Evolutionary conservation across 805 yeast genomes (phyloP).

Genomic region (Metschnikowia picachoensis): DNA sequence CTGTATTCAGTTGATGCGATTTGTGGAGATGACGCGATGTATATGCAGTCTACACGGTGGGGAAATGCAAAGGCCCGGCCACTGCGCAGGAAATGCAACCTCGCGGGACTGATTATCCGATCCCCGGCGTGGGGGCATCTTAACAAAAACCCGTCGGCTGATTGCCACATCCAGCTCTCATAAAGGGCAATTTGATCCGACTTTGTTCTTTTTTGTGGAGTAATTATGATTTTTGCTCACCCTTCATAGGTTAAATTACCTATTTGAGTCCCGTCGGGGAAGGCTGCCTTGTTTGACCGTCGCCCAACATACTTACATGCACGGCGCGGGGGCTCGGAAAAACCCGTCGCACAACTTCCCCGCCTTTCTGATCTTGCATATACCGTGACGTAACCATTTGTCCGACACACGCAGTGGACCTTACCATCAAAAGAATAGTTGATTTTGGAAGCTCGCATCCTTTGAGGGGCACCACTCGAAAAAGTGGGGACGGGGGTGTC

Average conservation of each 20-base stretch:
- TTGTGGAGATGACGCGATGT: slow-evolving; percentile 1
- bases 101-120: neutral
- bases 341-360: neutral
- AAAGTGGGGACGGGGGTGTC: too few relatives aligned
- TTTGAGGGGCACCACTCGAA: too few relatives aligned
- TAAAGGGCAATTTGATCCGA: too few relatives aligned
- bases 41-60: neutral
- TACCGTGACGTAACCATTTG: too few relatives aligned
- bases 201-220: too few relatives aligned
- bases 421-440: too few relatives aligned
- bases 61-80: neutral
- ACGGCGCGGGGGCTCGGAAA: neutral
- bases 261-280: neutral
- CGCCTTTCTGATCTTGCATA: neutral
- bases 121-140: neutral
- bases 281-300: neutral
- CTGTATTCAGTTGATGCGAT: neutral
- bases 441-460: too few relatives aligned
- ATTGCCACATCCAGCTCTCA: too few relatives aligned
- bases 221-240: too few relatives aligned
- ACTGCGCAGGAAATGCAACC: neutral
- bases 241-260: neutral
- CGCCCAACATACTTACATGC: neutral
- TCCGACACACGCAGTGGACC: too few relatives aligned
- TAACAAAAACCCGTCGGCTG: neutral